Base-by-base conservation (phyloP, 192 early-diverging fungal genomes). In the Backusella mclennaniae region DNA sequence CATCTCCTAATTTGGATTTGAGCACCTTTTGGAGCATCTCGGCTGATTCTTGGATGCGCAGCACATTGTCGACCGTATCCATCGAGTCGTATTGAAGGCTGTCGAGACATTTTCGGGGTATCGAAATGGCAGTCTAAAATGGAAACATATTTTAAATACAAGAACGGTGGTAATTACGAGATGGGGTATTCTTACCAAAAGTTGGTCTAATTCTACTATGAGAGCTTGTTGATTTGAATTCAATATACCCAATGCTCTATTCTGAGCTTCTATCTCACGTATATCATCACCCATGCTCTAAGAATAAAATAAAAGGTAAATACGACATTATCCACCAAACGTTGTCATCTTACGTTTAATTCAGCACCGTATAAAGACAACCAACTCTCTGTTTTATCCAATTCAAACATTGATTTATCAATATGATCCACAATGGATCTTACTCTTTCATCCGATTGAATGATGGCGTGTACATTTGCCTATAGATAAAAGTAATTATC, bases 381-480 rank as follows among this genome's bases (percentile, higher is more conserved):
- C 96, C 94, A 96, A 21, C 88, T 89, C 71, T 98, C 94, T 88
- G 98, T 96, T 68, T 87, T 85, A 59, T 94, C 93, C 68, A 99
- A 84, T 68, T 96, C 91, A 29, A 85, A 44, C 31, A 97, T 87
- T 0, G 95, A 93, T 21, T 88, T 88, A 71, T 99, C 96, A n/a
- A 99, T 88, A 73, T 96, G 90, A 11, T 80, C 82, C 26, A 97
- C 88, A 6, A 98, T 90, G 35, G 85, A 83, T 39, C 92, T 89
- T 29, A 96, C 95, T 74, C 94, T 88, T 74, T 92, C 90, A 78
- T 98, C 96, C 35, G 95, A 93, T 79, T 96, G 91, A 44, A 99
- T 94, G 76, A 99, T 97, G 3, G 95, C 94, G 73, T 96, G 95
- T 21, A 99, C 95, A 82, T 97, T 98, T n/a, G 94, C 93, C 89